phyloP scores from a whole-genome alignment of 495 filamentous ascomycete species.

The Aspergillus indologenus region DNA sequence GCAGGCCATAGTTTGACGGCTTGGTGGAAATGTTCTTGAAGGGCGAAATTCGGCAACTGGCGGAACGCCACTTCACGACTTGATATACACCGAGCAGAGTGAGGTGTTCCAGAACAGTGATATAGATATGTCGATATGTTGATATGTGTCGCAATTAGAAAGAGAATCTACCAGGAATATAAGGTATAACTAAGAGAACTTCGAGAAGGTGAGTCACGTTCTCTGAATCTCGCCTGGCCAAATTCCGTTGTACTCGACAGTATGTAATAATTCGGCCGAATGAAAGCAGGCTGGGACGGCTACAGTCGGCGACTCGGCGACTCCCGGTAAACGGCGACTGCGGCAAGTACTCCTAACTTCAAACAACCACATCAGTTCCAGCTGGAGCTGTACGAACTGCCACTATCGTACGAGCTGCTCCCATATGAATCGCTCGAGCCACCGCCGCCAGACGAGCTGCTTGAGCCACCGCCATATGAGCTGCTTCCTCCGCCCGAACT shows the following conservation, averaged over 20 bases:
- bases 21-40: not conserved
- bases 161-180: not conserved
- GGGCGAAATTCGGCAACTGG: no score
- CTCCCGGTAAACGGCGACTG: not conserved
- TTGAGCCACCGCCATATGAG: not conserved
- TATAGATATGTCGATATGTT: no score
- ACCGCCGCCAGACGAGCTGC: not conserved
- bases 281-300: not conserved
- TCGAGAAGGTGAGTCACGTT: not conserved
- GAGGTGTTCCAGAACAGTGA: not conserved
- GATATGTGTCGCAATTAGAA: not conserved
- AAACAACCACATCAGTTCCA: not conserved
- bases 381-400: not conserved
- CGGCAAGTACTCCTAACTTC: no score
- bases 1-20: not conserved
- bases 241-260: no score
- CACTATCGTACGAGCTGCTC: not conserved
- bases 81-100: not conserved
- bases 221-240: not conserved
- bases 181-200: not conserved
- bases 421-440: not conserved
- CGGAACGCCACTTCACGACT: not conserved
- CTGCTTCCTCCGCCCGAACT: not conserved
- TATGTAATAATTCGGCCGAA: no score
- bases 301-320: not conserved